Percentiles rank a stretch among this genome's conserved stretches.
phyloP scores from a whole-genome alignment of 805 yeast species.

The Pichia nanzhaoensis region DNA sequence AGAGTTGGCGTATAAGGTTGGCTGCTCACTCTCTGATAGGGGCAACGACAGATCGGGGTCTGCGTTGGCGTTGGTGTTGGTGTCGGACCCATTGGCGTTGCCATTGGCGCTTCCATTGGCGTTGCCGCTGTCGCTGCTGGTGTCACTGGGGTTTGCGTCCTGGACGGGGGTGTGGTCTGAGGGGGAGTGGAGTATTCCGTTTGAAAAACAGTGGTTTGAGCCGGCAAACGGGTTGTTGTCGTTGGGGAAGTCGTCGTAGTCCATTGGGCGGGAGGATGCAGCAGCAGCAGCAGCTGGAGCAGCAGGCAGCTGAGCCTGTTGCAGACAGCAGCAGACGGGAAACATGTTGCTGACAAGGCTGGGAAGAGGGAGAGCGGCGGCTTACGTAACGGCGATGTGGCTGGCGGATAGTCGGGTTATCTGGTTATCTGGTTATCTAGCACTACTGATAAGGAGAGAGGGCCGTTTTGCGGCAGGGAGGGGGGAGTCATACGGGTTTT shows the following conservation, averaged over 20 bases:
- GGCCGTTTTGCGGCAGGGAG: too few relatives aligned
- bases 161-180: neutral
- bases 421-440: too few relatives aligned
- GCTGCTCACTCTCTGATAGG: neutral
- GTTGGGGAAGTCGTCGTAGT: slow-evolving; percentile 27
- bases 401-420: too few relatives aligned
- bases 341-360: too few relatives aligned
- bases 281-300: too few relatives aligned
- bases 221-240: slow-evolving; percentile 34
- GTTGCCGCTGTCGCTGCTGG: neutral
- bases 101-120: slow-evolving; percentile 1
- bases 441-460: too few relatives aligned
- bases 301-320: too few relatives aligned
- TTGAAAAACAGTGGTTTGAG: slow-evolving; percentile 26
- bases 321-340: too few relatives aligned
- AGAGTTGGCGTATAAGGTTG: neutral
- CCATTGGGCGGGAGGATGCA: too few relatives aligned
- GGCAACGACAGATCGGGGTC: neutral
- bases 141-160: neutral
- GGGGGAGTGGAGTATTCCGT: slow-evolving; percentile 18
- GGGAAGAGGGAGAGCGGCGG: too few relatives aligned
- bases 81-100: neutral
- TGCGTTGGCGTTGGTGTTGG: neutral
- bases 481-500: neutral
- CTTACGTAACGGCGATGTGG: too few relatives aligned